These are phyloP conservation scores for Alnus rubra DNA, from an alignment of 306 rosid species.

Conservation along the genomic window DNA sequence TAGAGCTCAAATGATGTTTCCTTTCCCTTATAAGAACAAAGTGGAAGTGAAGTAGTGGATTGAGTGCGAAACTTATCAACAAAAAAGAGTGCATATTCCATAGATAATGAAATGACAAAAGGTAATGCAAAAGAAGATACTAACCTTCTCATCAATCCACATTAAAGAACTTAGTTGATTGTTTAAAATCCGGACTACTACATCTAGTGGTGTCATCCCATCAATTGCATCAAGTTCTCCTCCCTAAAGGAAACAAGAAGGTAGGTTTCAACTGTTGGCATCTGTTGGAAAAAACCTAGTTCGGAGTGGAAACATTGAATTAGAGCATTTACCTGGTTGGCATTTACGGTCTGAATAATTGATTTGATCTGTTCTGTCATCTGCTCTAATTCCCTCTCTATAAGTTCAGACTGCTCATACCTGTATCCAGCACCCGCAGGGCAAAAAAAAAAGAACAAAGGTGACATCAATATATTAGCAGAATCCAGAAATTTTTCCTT, in stretches of 20 bases:
- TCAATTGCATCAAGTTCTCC: slow-evolving; percentile 79
- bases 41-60: background rate
- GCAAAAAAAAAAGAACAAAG: background rate
- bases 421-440: slow-evolving; percentile 30
- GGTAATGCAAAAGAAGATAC: slow-evolving; percentile 26
- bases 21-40: background rate
- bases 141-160: slow-evolving; percentile 99
- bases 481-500: background rate
- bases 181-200: slow-evolving; percentile 83
- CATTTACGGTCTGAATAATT: slow-evolving; percentile 78
- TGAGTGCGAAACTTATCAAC: background rate
- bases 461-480: background rate
- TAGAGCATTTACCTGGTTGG: slow-evolving; percentile 69
- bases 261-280: slow-evolving; percentile 20
- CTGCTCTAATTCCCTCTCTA: slow-evolving; percentile 93
- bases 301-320: slow-evolving; percentile 10
- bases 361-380: slow-evolving; percentile 94
- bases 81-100: background rate
- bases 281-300: background rate
- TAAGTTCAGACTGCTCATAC: slow-evolving; percentile 90
- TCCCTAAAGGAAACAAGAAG: slow-evolving; percentile 50
- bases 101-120: background rate
- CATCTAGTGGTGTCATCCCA: slow-evolving; percentile 82
- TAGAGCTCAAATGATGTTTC: background rate
- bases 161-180: slow-evolving; percentile 88